Evolutionary conservation across 2,329 filamentous ascomycete species (phyloP).

Genomic region (Diplodia seriata): DNA sequence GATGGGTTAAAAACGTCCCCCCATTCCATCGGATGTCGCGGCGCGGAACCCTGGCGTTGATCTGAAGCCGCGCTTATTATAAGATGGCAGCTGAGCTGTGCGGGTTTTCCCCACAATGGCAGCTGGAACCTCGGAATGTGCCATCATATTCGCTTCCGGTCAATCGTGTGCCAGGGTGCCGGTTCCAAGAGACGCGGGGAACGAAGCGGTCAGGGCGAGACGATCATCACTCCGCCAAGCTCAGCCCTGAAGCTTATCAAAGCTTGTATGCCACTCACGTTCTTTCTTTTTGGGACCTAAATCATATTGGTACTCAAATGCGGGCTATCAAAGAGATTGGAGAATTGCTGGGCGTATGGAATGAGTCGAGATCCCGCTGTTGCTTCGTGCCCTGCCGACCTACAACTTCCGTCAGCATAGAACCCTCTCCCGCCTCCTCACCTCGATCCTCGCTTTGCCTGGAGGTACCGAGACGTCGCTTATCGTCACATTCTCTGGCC

Average conservation of each 20-base stretch:
- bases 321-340: no score
- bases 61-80: not conserved
- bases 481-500: conserved; percentile 29
- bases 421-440: not conserved
- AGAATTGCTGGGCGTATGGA: no score
- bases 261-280: conserved; percentile 4
- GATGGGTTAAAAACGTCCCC: not conserved
- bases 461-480: conserved; percentile 27
- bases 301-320: no score
- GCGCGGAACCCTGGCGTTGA: conserved; percentile 18
- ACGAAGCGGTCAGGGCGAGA: not conserved
- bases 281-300: no score
- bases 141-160: not conserved
- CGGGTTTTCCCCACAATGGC: not conserved
- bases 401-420: no score
- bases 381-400: no score
- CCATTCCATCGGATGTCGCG: conserved; percentile 20
- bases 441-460: conserved; percentile 17
- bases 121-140: not conserved
- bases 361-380: no score
- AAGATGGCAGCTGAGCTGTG: not conserved
- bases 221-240: conserved; percentile 17
- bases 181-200: not conserved
- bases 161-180: not conserved
- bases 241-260: conserved; percentile 16